These are phyloP conservation scores for Talaromyces rugulosus DNA, from an alignment of 2,329 filamentous ascomycete species.

Conservation along the genomic window DNA sequence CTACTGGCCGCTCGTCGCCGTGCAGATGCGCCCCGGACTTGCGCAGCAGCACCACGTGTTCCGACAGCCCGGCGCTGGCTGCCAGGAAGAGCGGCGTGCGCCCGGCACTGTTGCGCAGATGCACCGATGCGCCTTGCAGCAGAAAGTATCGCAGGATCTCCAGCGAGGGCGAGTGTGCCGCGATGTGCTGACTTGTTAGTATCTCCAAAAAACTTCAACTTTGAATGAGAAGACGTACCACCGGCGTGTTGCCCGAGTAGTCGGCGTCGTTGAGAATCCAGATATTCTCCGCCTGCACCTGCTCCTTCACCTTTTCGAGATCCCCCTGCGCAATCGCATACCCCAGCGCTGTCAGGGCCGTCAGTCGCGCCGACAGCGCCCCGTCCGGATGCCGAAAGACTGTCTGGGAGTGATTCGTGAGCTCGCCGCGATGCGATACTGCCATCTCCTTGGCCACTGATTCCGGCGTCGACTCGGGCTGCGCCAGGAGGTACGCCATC, in stretches of 20 bases:
- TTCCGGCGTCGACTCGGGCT: conserved; percentile 58
- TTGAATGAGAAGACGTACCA: conserved; percentile 26
- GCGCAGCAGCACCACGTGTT: conserved; percentile 52
- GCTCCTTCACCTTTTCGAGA: conserved; percentile 59
- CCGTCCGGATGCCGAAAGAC: conserved; percentile 71
- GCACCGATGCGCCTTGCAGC: conserved; percentile 54
- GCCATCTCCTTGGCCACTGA: conserved; percentile 71
- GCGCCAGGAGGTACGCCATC: conserved; percentile 75
- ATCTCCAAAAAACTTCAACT: background rate
- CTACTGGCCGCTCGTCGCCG: conserved; percentile 51
- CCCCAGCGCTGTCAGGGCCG: conserved; percentile 70
- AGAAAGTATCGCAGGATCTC: conserved; percentile 55
- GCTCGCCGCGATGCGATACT: conserved; percentile 72
- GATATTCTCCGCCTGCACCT: conserved; percentile 63
- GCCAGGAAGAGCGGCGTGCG: conserved; percentile 58
- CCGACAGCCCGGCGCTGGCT: conserved; percentile 51
- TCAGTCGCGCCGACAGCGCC: conserved; percentile 53
- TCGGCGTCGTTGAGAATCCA: conserved; percentile 70
- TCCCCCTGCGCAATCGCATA: conserved; percentile 75
- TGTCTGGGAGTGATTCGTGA: conserved; percentile 70
- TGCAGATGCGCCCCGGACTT: conserved; percentile 58
- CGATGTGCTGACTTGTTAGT: conserved; percentile 46
- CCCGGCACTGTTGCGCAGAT: conserved; percentile 55
- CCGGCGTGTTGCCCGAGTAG: conserved; percentile 73
- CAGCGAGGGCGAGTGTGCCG: conserved; percentile 53